These are phyloP conservation scores for Candida freyschussii DNA, from an alignment of 1,139 yeast species.

Conservation along the genomic window DNA sequence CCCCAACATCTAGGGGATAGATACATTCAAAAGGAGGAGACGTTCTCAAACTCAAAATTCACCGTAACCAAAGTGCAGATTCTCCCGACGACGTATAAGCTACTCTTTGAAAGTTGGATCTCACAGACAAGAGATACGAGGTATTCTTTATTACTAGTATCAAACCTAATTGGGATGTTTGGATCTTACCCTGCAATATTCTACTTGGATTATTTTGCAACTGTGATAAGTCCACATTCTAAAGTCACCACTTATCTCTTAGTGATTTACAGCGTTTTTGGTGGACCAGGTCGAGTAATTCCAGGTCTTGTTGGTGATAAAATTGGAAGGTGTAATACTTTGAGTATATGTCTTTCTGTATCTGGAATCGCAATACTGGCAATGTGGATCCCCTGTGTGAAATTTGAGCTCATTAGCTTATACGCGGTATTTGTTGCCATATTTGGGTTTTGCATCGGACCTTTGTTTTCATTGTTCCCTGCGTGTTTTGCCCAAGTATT, in stretches of 20 bases:
- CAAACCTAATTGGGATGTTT: conserved; percentile 19
- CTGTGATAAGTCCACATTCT: conserved; percentile 12
- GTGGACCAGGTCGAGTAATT: conserved; percentile 21
- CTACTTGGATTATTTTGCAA: conserved; percentile 22
- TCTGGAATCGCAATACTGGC: conserved; percentile 10
- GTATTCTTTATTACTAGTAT: conserved; percentile 10
- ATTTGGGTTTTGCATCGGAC: conserved; percentile 20
- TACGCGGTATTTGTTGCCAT: conserved; percentile 17
- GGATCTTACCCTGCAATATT: conserved; percentile 23
- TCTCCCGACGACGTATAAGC: conserved; percentile 11
- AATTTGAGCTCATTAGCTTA: conserved; percentile 7
- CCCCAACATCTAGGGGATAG: conserved; percentile 15
- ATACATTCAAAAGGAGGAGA: conserved; percentile 11
- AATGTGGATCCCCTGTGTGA: conserved; percentile 19
- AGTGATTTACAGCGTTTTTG: conserved; percentile 20
- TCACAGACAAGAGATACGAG: conserved; percentile 8
- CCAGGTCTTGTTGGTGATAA: conserved; percentile 20
- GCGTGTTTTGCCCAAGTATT: conserved; percentile 21
- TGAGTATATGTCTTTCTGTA: conserved; percentile 8
- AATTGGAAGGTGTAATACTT: conserved; percentile 18
- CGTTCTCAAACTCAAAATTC: conserved; percentile 19
- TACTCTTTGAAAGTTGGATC: conserved; percentile 13
- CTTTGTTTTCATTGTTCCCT: conserved; percentile 20
- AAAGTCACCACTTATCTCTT: conserved; percentile 14
- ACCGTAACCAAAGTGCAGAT: conserved; percentile 8